phyloP scores from a whole-genome alignment of 306 rosid species.

The Vigna trinervia region DNA sequence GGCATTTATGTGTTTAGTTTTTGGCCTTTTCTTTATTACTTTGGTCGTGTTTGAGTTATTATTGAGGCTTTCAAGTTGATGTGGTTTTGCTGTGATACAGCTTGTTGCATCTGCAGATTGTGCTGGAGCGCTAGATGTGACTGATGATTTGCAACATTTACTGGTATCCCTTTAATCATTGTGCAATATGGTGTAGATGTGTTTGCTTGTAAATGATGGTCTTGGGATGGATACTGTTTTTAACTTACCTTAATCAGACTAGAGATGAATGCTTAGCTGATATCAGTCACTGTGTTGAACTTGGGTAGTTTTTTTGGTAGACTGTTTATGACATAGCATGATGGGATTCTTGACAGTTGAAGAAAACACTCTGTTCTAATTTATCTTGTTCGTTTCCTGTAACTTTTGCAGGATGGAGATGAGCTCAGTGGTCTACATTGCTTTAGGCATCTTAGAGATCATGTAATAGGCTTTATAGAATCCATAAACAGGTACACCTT shows the following conservation, averaged over 20 bases:
- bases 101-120: constrained; percentile 98
- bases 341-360: constrained; percentile 32
- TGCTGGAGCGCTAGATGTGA: constrained; percentile 97
- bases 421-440: constrained; percentile 98
- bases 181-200: constrained; percentile 11
- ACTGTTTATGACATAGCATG: constrained; percentile 19
- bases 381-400: constrained; percentile 42
- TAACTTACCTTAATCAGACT: background rate
- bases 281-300: constrained; percentile 11
- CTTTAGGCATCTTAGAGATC: constrained; percentile 96
- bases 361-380: constrained; percentile 6
- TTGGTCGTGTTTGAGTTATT: constrained; percentile 1
- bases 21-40: constrained; percentile 11
- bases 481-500: constrained; percentile 84
- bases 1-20: background rate
- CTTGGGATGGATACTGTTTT: constrained; percentile 2
- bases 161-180: constrained; percentile 60
- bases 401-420: constrained; percentile 82
- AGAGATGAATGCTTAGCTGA: constrained; percentile 20
- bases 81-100: constrained; percentile 77
- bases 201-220: background rate
- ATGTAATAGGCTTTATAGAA: constrained; percentile 83
- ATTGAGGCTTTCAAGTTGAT: constrained; percentile 46
- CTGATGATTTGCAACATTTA: constrained; percentile 88
- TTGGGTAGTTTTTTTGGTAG: constrained; percentile 11